Percentiles rank a stretch among this genome's conserved stretches.
Evolutionary conservation across 2,329 filamentous ascomycete genomes (phyloP).

Genomic region (Fusarium equiseti): DNA sequence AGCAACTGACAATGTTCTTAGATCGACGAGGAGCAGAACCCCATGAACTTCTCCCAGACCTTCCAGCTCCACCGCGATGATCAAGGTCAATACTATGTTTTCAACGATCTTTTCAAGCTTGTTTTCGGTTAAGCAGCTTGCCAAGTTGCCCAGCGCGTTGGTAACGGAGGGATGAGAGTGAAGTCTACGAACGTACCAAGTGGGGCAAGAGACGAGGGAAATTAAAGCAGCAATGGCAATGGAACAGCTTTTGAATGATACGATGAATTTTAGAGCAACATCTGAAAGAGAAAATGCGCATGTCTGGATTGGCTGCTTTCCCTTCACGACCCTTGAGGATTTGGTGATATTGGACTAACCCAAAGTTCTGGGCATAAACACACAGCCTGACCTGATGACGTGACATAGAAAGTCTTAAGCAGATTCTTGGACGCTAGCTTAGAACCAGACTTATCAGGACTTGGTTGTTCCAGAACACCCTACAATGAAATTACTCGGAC

Average conservation of each 20-base stretch:
- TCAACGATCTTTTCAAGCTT: constrained; percentile 96
- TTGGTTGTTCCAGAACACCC: neutral
- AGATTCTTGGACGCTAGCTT: neutral
- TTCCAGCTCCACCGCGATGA: constrained; percentile 85
- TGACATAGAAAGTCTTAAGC: neutral
- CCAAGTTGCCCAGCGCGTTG: constrained; percentile 4
- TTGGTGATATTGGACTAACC: neutral
- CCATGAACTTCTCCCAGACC: constrained; percentile 90
- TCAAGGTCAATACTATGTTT: constrained; percentile 81
- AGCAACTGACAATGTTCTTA: constrained; percentile 52
- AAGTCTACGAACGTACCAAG: constrained; percentile 27
- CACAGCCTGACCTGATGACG: constrained; percentile 9
- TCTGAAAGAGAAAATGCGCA: constrained; percentile 4
- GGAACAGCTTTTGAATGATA: constrained; percentile 40
- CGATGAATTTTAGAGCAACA: constrained; percentile 41
- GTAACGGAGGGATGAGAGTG: constrained; percentile 11
- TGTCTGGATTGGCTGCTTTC: constrained; percentile 18
- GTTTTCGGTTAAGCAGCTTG: constrained; percentile 69
- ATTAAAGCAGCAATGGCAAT: constrained; percentile 33
- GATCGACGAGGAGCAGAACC: constrained; percentile 87
- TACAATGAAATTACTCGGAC: neutral
- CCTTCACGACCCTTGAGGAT: constrained; percentile 4
- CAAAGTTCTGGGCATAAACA: constrained; percentile 10
- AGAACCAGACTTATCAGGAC: neutral
- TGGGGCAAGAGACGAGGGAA: constrained; percentile 36